These are phyloP conservation scores for Saksenaea vasiformis DNA, from an alignment of 371 early-diverging fungal genomes.

Conservation along the genomic window DNA sequence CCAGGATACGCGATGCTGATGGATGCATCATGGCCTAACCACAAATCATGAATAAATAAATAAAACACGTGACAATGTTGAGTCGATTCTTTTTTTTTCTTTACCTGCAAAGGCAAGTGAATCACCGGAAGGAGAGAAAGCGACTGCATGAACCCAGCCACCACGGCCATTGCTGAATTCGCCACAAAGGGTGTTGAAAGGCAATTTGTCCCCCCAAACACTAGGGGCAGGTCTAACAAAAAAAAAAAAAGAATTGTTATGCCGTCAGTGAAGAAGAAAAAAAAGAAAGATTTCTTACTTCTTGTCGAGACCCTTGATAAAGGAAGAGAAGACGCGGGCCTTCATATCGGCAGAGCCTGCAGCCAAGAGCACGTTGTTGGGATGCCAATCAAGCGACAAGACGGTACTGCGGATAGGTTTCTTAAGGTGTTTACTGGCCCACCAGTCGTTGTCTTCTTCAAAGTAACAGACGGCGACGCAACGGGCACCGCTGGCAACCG, in stretches of 20 bases:
- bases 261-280: too few relatives aligned
- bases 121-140: slow-evolving; percentile 93
- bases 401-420: slow-evolving; percentile 93
- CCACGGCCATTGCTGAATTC: slow-evolving; percentile 81
- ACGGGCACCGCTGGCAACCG: slow-evolving; percentile 92
- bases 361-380: slow-evolving; percentile 93
- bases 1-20: slow-evolving; percentile 75
- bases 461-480: slow-evolving; percentile 94
- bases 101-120: slow-evolving; percentile 81
- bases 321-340: slow-evolving; percentile 95
- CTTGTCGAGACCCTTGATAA: slow-evolving; percentile 91
- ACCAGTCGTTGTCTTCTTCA: slow-evolving; percentile 96
- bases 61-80: too few relatives aligned
- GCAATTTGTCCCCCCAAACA: slow-evolving; percentile 93
- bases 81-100: slow-evolving; percentile 5
- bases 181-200: slow-evolving; percentile 91
- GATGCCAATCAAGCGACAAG: slow-evolving; percentile 94
- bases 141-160: slow-evolving; percentile 94
- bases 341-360: slow-evolving; percentile 95
- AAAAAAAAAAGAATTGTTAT: too few relatives aligned
- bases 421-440: slow-evolving; percentile 94
- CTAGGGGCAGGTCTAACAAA: slow-evolving; percentile 63
- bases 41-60: not conserved
- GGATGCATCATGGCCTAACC: slow-evolving; percentile 76
- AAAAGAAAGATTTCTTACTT: too few relatives aligned